phyloP scores from a whole-genome alignment of 2,329 filamentous ascomycete genomes.

The Hansfordia pulvinata region DNA sequence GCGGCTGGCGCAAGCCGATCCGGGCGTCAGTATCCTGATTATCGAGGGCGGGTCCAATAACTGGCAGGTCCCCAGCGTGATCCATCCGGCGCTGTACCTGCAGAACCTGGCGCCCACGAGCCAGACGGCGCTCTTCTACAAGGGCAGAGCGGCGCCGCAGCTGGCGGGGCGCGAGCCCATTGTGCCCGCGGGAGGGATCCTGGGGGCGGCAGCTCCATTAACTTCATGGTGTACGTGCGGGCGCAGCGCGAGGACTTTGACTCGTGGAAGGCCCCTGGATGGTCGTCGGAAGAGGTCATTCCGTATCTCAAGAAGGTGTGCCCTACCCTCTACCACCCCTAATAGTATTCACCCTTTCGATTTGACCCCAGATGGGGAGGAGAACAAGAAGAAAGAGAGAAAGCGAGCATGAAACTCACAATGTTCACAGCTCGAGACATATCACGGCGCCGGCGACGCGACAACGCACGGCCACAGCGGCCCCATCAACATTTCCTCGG shows the following conservation, averaged over 20 bases:
- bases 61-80: constrained; percentile 30
- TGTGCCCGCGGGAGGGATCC: constrained; percentile 14
- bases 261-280: constrained; percentile 5
- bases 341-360: background rate
- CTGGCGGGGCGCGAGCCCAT: constrained; percentile 27
- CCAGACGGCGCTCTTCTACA: constrained; percentile 30
- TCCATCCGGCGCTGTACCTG: constrained; percentile 34
- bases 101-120: constrained; percentile 30
- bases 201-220: constrained; percentile 29
- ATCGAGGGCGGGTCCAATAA: constrained; percentile 41
- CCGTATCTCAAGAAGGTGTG: constrained; percentile 33
- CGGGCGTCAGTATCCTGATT: constrained; percentile 32
- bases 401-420: too few relatives aligned
- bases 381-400: too few relatives aligned
- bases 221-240: constrained; percentile 24
- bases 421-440: constrained; percentile 29
- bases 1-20: constrained; percentile 34
- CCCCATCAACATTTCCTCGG: constrained; percentile 32
- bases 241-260: constrained; percentile 13
- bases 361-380: background rate
- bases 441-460: constrained; percentile 25
- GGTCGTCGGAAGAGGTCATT: constrained; percentile 19
- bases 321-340: background rate
- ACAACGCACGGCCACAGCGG: constrained; percentile 31
- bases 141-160: constrained; percentile 26